phyloP scores from a whole-genome alignment of 345 rosid species.

The Psidium guajava region DNA sequence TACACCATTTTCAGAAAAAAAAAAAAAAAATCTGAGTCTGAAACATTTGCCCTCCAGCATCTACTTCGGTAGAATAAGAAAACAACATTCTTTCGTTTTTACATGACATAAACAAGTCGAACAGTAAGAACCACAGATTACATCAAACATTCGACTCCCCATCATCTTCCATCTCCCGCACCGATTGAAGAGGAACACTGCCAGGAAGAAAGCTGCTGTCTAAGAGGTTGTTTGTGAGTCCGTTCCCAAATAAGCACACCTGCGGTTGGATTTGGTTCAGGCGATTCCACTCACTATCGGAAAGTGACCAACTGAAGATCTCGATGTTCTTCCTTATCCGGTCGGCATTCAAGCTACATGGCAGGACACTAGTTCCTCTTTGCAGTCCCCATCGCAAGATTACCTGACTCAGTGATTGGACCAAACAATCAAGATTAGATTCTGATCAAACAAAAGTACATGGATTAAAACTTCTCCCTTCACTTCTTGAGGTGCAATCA shows the following conservation, averaged over 20 bases:
- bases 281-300: slow-evolving; percentile 34
- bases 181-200: slow-evolving; percentile 42
- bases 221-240: slow-evolving; percentile 20
- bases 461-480: neutral
- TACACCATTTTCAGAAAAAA: neutral
- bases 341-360: slow-evolving; percentile 44
- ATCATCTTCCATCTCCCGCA: slow-evolving; percentile 41
- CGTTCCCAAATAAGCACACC: slow-evolving; percentile 45
- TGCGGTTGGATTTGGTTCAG: slow-evolving; percentile 46
- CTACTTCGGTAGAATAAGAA: neutral
- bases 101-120: neutral
- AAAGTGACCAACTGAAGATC: slow-evolving; percentile 37
- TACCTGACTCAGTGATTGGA: slow-evolving; percentile 15
- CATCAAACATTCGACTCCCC: slow-evolving; percentile 11
- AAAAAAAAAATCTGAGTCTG: neutral
- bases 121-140: neutral
- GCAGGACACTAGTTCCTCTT: slow-evolving; percentile 50
- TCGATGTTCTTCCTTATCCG: slow-evolving; percentile 41
- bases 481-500: neutral
- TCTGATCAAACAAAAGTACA: neutral
- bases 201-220: slow-evolving; percentile 28
- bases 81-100: neutral
- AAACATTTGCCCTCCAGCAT: neutral
- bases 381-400: slow-evolving; percentile 56
- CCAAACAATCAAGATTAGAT: neutral